A percentile compares a stretch with the other conserved stretches of the same genome.
Evolutionary conservation across 2,329 filamentous ascomycete genomes (phyloP).

Genomic region (Fusarium verrucosum): DNA sequence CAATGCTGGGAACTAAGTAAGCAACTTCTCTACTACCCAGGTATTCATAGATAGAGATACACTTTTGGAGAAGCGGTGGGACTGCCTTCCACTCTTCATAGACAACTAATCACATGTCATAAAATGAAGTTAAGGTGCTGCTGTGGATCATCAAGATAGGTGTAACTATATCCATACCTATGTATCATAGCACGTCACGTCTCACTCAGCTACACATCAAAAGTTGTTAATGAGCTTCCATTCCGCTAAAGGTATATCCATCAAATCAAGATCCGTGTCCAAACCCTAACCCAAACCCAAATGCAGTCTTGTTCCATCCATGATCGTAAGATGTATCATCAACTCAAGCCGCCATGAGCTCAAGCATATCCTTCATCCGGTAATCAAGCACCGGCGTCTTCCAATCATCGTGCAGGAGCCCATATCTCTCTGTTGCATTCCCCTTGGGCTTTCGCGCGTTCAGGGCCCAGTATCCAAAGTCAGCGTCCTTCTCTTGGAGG

Average conservation of each 20-base stretch:
- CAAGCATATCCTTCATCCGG: conserved; percentile 68
- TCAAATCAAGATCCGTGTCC: no score
- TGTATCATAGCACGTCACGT: not conserved
- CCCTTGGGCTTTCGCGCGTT: conserved; percentile 71
- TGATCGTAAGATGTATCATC: conserved; percentile 5
- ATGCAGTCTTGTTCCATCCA: conserved; percentile 9
- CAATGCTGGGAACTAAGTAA: no score
- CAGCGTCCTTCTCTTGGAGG: conserved; percentile 66
- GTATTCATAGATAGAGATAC: not conserved
- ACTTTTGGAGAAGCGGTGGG: not conserved
- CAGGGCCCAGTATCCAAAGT: conserved; percentile 76
- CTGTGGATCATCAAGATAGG: not conserved
- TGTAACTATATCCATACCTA: no score
- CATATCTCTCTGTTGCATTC: conserved; percentile 67
- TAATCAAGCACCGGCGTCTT: conserved; percentile 69
- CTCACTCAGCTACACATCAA: not conserved
- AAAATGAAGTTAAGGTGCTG: not conserved
- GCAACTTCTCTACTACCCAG: no score
- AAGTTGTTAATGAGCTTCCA: not conserved
- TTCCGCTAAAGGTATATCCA: conserved; percentile 30
- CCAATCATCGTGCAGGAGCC: conserved; percentile 71
- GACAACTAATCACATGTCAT: not conserved
- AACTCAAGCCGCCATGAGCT: conserved; percentile 55
- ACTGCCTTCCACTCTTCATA: not conserved
- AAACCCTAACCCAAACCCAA: not conserved